Evolutionary conservation across 129 eudicot species (phyloP), one percentile per base, ranked within the genome.

Genomic region (Flaveria brownii): DNA sequence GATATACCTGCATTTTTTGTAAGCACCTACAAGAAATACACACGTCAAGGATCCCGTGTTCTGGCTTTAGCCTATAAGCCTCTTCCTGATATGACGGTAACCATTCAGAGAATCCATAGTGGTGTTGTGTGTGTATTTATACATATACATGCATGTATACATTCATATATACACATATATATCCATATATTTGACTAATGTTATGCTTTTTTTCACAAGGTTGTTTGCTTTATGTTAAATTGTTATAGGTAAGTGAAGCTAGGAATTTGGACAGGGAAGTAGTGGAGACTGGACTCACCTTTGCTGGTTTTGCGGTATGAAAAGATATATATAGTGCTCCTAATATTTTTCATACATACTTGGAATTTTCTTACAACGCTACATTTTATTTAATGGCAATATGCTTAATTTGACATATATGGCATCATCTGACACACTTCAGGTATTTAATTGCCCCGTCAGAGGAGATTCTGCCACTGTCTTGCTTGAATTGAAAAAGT

Each of bases 11-110:
- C 93, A 51, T 89, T 82, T 68, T 94, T 81, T 82, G 86, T 91
- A 30, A 62, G 74, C 69, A 91, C 97, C 74, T 94, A 91, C 85
- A 94, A 94, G 86, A 89, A 82, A 78, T 87, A 91, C 76, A 94
- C 98, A 47, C 98, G 96, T 51, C 98, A 94, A 82, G 98, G 98
- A 61, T 94, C 98, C 68, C 97, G 98, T 83, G 98, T 94, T 67
- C 75, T 94, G 83, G 97, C 97, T 30, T 86, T 94, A 84, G 98
- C 98, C 33, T 94, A 78, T 72, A 94, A 91, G 87, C 65, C 91
- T 67, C 97, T 94, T 61, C 97, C 97, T 13, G 98, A 94, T 23
- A 94, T 94, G 98, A 91, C 96, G 47, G 98, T 94, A 89, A 88
- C 84, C 13, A 60, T 76, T 52, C 41, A 57, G 64, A 20, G 30